A percentile compares a stretch with the other conserved stretches of the same genome.
Evolutionary conservation across 805 yeast genomes (phyloP).

Genomic region (Wickerhamiella slavikovae): DNA sequence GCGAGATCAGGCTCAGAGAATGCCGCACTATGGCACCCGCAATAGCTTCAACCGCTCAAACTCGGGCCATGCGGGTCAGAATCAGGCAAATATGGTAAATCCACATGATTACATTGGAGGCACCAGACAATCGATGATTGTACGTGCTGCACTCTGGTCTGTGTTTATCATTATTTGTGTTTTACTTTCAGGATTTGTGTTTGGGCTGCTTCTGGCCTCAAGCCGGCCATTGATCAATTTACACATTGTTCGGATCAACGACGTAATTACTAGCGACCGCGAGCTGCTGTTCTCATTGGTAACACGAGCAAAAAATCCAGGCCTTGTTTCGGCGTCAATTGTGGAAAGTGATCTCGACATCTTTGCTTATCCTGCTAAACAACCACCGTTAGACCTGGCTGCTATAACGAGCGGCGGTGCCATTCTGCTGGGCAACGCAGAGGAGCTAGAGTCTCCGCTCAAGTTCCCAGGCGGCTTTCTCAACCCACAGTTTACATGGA

Average conservation of each 20-base stretch:
- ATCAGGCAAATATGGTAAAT: no score
- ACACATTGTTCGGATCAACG: slow-evolving; percentile 37
- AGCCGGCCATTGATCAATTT: slow-evolving; percentile 63
- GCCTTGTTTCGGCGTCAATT: slow-evolving; percentile 47
- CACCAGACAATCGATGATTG: slow-evolving; percentile 5
- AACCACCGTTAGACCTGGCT: no score
- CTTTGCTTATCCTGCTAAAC: slow-evolving; percentile 39
- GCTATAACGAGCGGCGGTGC: slow-evolving; percentile 11
- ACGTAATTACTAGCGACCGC: slow-evolving; percentile 61
- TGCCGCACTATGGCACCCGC: slow-evolving; percentile 21
- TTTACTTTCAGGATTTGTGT: slow-evolving; percentile 40
- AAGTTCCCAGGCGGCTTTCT: slow-evolving; percentile 62
- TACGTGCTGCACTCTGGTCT: slow-evolving; percentile 17
- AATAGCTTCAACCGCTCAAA: not conserved
- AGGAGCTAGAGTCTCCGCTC: slow-evolving; percentile 48
- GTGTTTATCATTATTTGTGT: slow-evolving; percentile 13
- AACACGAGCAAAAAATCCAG: slow-evolving; percentile 72
- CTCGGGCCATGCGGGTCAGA: no score
- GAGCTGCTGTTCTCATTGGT: slow-evolving; percentile 65
- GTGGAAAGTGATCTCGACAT: slow-evolving; percentile 57
- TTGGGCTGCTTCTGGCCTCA: slow-evolving; percentile 73
- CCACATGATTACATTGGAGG: slow-evolving; percentile 25
- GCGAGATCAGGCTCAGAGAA: slow-evolving; percentile 26
- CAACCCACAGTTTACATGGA: slow-evolving; percentile 33
- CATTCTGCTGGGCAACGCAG: slow-evolving; percentile 43